phyloP scores from a whole-genome alignment of 2,329 filamentous ascomycete genomes.

The Amauroascus verrucosus region DNA sequence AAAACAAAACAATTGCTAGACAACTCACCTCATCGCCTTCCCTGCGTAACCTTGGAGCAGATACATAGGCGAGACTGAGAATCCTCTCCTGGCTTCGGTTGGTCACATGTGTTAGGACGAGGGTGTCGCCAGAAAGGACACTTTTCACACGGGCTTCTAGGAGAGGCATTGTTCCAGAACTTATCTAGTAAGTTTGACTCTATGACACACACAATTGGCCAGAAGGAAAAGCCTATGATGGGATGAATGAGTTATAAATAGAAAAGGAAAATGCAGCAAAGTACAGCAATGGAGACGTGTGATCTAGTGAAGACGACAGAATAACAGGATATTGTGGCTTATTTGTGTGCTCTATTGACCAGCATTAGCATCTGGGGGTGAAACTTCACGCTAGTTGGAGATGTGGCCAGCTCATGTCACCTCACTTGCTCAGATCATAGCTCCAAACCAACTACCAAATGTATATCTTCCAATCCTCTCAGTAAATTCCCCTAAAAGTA shows the following conservation, averaged over 20 bases:
- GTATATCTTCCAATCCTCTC: too few species aligned
- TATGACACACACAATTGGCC: background rate
- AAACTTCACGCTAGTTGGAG: background rate
- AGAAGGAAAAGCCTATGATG: background rate
- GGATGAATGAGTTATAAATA: background rate
- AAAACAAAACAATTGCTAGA: slow-evolving; percentile 1
- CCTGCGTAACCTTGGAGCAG: slow-evolving; percentile 72
- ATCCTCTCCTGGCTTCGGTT: slow-evolving; percentile 75
- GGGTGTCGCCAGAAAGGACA: slow-evolving; percentile 84
- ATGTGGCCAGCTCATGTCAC: background rate
- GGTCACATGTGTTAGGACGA: slow-evolving; percentile 70
- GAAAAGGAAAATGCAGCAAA: background rate
- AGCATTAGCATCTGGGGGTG: background rate
- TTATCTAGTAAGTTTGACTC: background rate
- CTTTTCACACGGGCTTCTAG: slow-evolving; percentile 72
- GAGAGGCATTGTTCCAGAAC: slow-evolving; percentile 26
- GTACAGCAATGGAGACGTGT: background rate
- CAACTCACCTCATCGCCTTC: slow-evolving; percentile 67
- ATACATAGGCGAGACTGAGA: slow-evolving; percentile 85
- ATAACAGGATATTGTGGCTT: slow-evolving; percentile 1
- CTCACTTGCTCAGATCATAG: background rate
- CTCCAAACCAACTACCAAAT: too few species aligned
- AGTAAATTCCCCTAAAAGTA: too few species aligned
- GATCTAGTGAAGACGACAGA: background rate
- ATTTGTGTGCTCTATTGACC: slow-evolving; percentile 9